Evolutionary conservation across 2,329 filamentous ascomycete species (phyloP).

Genomic region (Penicillium sumatraense): DNA sequence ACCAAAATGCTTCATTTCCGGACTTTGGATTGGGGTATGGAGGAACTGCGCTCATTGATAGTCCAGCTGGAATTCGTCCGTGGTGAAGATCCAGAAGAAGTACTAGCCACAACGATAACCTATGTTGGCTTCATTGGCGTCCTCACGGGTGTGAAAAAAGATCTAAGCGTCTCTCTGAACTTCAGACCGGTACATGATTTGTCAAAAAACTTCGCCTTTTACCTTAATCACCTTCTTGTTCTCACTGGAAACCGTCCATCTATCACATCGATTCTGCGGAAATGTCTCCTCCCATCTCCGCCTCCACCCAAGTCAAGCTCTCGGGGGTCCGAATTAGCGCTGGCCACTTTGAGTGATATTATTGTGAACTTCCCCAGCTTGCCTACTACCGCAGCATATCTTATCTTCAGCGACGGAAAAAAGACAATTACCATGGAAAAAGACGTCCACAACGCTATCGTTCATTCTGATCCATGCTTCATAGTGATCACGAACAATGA

Average conservation of each 20-base stretch:
- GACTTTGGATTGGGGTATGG: conserved; percentile 61
- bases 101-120: conserved; percentile 53
- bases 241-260: conserved; percentile 59
- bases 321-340: neutral
- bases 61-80: conserved; percentile 58
- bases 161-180: conserved; percentile 56
- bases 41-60: conserved; percentile 53
- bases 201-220: conserved; percentile 47
- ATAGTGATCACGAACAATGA: conserved; percentile 64
- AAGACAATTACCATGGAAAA: conserved; percentile 60
- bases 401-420: conserved; percentile 58
- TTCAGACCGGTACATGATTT: conserved; percentile 57
- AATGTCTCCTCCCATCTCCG: conserved; percentile 43
- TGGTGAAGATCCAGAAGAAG: conserved; percentile 32
- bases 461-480: conserved; percentile 55
- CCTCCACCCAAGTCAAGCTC: neutral
- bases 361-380: conserved; percentile 38
- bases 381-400: conserved; percentile 60
- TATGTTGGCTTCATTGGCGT: conserved; percentile 58
- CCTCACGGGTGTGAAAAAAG: conserved; percentile 53
- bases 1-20: conserved; percentile 45
- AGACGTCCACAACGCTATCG: conserved; percentile 53
- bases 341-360: conserved; percentile 31
- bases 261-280: conserved; percentile 57
- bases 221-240: conserved; percentile 57